Conservation (phyloP, 306 rosid species). For the Fragaria ananassa region DNA sequence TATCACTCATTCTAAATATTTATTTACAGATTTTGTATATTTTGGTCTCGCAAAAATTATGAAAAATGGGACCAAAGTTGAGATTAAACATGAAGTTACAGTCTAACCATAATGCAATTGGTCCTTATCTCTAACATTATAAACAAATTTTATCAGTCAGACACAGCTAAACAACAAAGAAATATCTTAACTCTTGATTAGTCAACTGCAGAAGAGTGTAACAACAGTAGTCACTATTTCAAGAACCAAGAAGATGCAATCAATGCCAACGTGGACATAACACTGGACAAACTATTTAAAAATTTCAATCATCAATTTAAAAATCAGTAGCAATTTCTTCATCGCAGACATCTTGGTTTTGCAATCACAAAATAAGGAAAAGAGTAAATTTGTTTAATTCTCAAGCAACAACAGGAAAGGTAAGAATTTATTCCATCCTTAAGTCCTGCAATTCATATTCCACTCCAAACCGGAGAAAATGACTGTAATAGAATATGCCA, state of each 20-base stretch:
- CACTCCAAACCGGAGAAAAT: background rate
- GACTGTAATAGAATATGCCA: background rate
- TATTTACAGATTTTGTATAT: too few relatives aligned
- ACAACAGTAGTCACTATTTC: background rate
- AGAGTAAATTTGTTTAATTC: background rate
- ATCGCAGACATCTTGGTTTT: background rate
- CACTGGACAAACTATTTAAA: background rate
- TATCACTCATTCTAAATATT: background rate
- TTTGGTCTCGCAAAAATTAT: background rate
- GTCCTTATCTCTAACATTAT: background rate
- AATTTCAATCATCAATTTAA: background rate
- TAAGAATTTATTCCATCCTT: background rate
- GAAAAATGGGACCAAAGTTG: background rate
- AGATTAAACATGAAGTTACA: background rate
- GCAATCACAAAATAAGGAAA: background rate
- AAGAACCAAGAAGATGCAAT: background rate
- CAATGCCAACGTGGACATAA: background rate
- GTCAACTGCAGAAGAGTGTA: background rate
- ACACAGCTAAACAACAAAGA: background rate
- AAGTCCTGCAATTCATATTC: background rate
- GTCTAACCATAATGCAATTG: background rate
- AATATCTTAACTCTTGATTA: background rate
- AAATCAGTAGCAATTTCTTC: background rate
- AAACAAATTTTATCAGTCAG: background rate
- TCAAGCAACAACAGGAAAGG: background rate